Evolutionary conservation across 176 grass and related monocot species (phyloP), one percentile per base, ranked within the genome.

Genomic region (Puccinellia tenuiflora): DNA sequence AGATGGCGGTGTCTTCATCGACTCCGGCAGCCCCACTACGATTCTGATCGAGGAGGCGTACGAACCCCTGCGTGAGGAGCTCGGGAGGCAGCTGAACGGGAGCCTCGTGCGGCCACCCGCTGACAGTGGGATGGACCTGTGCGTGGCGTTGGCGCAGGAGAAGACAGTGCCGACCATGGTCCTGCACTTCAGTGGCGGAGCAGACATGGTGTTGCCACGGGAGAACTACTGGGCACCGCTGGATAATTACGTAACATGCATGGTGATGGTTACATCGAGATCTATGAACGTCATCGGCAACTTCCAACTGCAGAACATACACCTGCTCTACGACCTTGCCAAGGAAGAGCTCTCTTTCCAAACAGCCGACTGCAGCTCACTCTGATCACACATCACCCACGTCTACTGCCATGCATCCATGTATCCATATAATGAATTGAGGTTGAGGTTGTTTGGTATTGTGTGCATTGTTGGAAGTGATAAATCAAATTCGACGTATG

Each of bases 141-240:
- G 83, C n/a, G 28, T 85, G 21, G 20, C 50, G 5, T 26, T 2
- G 7, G 26, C 62, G 60, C 68, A 26, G 6, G 26, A 16, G 8
- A 69, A 3, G 35, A 15, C 31, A 14, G 75, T 78, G 50, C 83
- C 74, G 3, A 1, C 25, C 35, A 14, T 78, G 62, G 83, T 79
- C 20, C 3, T 85, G 26, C 83, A 84, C 82, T 84, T 84, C 59
- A 26, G 73, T 20, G 55, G 70, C 40, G 60, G 73, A 14, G 83
- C 73, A 0, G 83, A 78, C 73, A 54, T 84, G 82, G 73, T 5
- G 25, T 4, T 85, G 5, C 63, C 50, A 0, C 20, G 38, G 9
- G 37, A 35, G 24, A 85, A 68, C 83, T 85, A 79, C 63, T 85
- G 75, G 75, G 39, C 21, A 0, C 26, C 28, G 1, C 1, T 37